A percentile compares a stretch with the other conserved stretches of the same genome.
Evolutionary conservation across 768 basidiomycete genomes (phyloP).

Genomic region (Rhodocollybia butyracea): DNA sequence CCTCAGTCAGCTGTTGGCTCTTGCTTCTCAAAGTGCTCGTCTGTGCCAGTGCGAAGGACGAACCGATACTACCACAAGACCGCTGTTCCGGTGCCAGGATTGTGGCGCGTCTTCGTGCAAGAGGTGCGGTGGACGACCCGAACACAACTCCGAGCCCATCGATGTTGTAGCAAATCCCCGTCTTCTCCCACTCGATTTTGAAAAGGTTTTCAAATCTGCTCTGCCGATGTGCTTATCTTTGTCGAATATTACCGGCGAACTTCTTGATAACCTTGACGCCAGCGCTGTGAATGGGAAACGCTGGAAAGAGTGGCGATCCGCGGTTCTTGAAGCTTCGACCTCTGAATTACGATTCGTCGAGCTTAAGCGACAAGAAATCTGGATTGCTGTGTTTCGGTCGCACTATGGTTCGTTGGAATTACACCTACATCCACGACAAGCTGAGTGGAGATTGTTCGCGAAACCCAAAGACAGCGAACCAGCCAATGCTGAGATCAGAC

Average conservation of each 20-base stretch:
- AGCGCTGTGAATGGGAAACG: constrained; percentile 46
- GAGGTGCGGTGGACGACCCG: constrained; percentile 87
- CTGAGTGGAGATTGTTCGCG: constrained; percentile 87
- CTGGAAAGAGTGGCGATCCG: constrained; percentile 69
- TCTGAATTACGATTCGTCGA: constrained; percentile 79
- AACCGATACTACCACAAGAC: constrained; percentile 64
- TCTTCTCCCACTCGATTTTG: constrained; percentile 70
- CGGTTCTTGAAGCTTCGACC: constrained; percentile 56
- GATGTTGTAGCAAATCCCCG: constrained; percentile 53
- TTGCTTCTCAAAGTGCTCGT: constrained; percentile 69
- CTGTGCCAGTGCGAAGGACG: constrained; percentile 93
- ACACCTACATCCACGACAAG: constrained; percentile 67
- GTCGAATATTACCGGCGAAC: constrained; percentile 40
- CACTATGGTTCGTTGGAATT: constrained; percentile 71
- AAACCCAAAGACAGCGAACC: constrained; percentile 64
- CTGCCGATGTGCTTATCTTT: constrained; percentile 86
- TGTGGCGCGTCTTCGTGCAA: constrained; percentile 80
- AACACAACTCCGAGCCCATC: constrained; percentile 69
- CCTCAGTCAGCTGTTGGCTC: constrained; percentile 53
- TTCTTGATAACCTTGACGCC: constrained; percentile 50
- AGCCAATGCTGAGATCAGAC: constrained; percentile 77
- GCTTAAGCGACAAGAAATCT: constrained; percentile 83
- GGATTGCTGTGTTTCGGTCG: constrained; percentile 80
- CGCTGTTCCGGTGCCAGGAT: constrained; percentile 66
- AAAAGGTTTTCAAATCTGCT: constrained; percentile 69